Evolutionary conservation across 345 rosid species (phyloP).

Genomic region (Boechera stricta): DNA sequence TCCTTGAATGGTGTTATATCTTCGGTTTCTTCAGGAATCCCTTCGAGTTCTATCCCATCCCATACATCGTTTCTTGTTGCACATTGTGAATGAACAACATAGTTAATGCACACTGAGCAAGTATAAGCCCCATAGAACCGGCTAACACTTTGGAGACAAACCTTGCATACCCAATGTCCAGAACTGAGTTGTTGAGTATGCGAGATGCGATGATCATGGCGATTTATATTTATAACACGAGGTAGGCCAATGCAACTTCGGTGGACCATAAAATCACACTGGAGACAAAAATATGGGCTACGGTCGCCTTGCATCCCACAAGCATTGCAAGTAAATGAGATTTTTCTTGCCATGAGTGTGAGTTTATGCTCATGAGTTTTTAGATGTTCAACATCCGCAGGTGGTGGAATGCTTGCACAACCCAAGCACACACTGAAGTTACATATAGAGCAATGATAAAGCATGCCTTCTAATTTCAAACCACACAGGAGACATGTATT

Average conservation of each 20-base stretch:
- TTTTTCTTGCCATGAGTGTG: background rate
- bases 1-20: background rate
- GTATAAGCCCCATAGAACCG: background rate
- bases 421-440: background rate
- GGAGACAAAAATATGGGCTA: background rate
- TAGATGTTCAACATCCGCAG: background rate
- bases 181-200: background rate
- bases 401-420: slow-evolving; percentile 1
- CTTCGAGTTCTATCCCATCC: background rate
- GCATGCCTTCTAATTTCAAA: background rate
- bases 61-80: background rate
- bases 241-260: slow-evolving; percentile 8
- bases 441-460: slow-evolving; percentile 11
- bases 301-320: background rate
- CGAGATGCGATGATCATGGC: background rate
- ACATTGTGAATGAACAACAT: background rate
- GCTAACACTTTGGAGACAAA: background rate
- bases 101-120: background rate
- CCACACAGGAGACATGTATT: slow-evolving; percentile 8
- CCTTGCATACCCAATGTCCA: background rate
- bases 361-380: slow-evolving; percentile 14
- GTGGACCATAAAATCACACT: background rate
- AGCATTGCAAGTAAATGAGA: slow-evolving; percentile 10
- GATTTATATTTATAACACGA: background rate
- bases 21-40: background rate